A percentile compares a stretch with the other conserved stretches of the same genome.
Conservation (phyloP, 805 yeast species). For the Candida peoriensis region DNA sequence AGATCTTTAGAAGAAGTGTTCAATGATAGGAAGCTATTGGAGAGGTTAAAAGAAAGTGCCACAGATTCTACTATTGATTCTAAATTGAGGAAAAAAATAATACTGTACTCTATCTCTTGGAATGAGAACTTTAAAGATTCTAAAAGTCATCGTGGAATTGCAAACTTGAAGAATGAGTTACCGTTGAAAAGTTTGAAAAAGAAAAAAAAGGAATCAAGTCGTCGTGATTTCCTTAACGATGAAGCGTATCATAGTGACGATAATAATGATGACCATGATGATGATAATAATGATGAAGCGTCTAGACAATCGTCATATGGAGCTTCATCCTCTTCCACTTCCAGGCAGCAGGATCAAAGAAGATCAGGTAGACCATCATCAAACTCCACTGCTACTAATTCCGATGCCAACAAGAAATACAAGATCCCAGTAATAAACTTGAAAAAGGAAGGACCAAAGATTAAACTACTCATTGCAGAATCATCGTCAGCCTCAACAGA, state of each 20-base stretch:
- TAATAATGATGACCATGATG: slow-evolving; percentile 28
- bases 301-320: slow-evolving; percentile 1
- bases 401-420: slow-evolving; percentile 42
- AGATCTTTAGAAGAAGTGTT: slow-evolving; percentile 37
- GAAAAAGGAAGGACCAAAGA: slow-evolving; percentile 66
- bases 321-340: too few species aligned
- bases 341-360: neutral
- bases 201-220: slow-evolving; percentile 7
- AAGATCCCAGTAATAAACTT: slow-evolving; percentile 66
- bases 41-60: slow-evolving; percentile 51
- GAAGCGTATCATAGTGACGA: slow-evolving; percentile 40
- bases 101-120: slow-evolving; percentile 64
- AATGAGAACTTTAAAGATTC: slow-evolving; percentile 45
- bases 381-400: slow-evolving; percentile 3
- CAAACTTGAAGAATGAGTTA: slow-evolving; percentile 38
- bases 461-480: slow-evolving; percentile 63
- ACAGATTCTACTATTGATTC: slow-evolving; percentile 39
- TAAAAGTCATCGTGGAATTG: slow-evolving; percentile 44
- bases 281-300: slow-evolving; percentile 13
- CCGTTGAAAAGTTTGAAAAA: slow-evolving; percentile 31
- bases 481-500: slow-evolving; percentile 71
- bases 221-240: slow-evolving; percentile 42
- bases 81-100: slow-evolving; percentile 42
- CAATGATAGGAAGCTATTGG: slow-evolving; percentile 63
- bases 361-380: neutral